phyloP scores from a whole-genome alignment of 768 basidiomycete genomes.

The Tricholomella constricta region DNA sequence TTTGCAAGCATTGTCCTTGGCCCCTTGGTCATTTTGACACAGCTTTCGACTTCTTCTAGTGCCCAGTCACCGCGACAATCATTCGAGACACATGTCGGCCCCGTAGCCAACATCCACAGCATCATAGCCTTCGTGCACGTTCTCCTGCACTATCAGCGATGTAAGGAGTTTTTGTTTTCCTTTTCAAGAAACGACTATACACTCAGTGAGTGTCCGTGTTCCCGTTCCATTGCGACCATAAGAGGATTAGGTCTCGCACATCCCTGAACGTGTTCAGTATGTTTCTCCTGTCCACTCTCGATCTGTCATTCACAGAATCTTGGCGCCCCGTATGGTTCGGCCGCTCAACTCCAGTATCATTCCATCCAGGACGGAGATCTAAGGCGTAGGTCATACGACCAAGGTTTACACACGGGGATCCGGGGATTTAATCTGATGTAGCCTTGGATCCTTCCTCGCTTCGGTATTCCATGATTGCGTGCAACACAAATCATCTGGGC shows the following conservation, averaged over 20 bases:
- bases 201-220: neutral
- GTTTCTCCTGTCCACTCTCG: neutral
- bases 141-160: neutral
- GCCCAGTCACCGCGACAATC: neutral
- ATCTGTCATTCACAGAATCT: neutral
- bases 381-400: slow-evolving; percentile 7
- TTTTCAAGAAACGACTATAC: neutral
- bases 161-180: neutral
- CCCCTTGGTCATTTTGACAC: neutral
- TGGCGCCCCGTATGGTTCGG: neutral
- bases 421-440: neutral
- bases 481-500: neutral
- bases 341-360: neutral
- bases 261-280: neutral
- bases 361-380: slow-evolving; percentile 3
- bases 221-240: slow-evolving; percentile 1
- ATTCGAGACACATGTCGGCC: neutral
- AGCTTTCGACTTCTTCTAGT: neutral
- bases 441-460: neutral
- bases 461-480: neutral
- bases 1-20: neutral
- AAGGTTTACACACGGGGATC: neutral
- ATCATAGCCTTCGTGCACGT: neutral
- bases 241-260: neutral
- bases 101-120: neutral